Conservation (phyloP, 345 rosid species). For the Populus alba region DNA sequence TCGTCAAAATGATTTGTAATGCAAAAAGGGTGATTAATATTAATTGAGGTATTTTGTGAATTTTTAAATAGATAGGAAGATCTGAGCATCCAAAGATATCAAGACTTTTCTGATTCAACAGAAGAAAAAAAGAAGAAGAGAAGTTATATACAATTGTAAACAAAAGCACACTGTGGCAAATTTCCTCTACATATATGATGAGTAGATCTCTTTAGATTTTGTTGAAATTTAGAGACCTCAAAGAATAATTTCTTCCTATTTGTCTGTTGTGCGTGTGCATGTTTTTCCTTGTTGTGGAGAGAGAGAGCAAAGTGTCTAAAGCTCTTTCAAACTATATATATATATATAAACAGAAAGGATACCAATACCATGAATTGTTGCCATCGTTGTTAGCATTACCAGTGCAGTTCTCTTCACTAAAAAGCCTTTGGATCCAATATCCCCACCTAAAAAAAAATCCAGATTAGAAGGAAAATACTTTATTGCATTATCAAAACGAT, state of each 20-base stretch:
- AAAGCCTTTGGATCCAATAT: conserved; percentile 46
- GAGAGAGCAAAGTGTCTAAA: background rate
- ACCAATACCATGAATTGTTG: conserved; percentile 44
- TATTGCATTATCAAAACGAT: too few species aligned
- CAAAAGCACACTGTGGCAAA: conserved; percentile 3
- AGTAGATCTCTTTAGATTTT: conserved; percentile 26
- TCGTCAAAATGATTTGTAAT: too few species aligned
- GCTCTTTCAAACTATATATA: background rate
- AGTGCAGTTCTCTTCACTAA: conserved; percentile 38
- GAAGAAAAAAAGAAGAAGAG: background rate
- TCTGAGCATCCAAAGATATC: conserved; percentile 23
- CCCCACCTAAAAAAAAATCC: conserved; percentile 32
- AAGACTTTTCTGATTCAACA: conserved; percentile 20
- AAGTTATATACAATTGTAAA: background rate
- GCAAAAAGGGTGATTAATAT: too few species aligned
- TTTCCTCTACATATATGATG: conserved; percentile 12
- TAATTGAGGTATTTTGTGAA: too few species aligned
- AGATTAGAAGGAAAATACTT: too few species aligned
- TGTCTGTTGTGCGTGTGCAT: background rate
- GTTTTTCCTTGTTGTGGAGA: background rate
- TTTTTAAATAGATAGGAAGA: conserved; percentile 1
- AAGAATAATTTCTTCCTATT: conserved; percentile 16
- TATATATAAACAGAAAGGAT: background rate
- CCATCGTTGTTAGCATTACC: conserved; percentile 37
- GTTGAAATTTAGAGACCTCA: background rate